Base-by-base conservation (phyloP, 495 filamentous ascomycete species). In the Neurospora tetrasperma region DNA sequence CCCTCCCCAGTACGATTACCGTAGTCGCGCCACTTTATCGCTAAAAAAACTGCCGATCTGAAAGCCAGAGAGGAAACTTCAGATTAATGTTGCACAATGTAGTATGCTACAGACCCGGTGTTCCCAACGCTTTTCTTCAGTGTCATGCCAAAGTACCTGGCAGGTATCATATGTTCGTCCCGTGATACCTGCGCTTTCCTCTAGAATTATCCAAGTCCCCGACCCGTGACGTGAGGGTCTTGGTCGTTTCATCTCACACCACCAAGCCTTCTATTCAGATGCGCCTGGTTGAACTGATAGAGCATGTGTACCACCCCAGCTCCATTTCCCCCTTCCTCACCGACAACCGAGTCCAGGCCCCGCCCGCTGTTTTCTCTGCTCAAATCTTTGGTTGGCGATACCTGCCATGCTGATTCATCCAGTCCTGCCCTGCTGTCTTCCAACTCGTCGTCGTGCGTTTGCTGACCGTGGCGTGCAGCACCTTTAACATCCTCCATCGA, bases 241-340 rank as follows among this genome's bases (percentile, higher is more conserved):
- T 31, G 23, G 7, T 31, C n/a, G 12, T 31, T 23, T 80, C 75
- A 85, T 74, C 83, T 76, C 71, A 84, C 78, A 0, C 82, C 83
- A 42, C 83, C 76, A n/a, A 78, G 78, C 43, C 78, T 73, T 16
- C 80, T 78, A 41, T 92, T 91, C 71, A 89, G 88, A 78, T 94
- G 92, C 71, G 88, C 92, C 82, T 91, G 94, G 79, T 94, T 92
- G 80, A 97, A 97, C 79, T 98, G 92, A 78, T 94, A 93, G 66
- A 99, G 87, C 81, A 98, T 82, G 3, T 92, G 92, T 72, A 99
- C 84, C 12, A 99, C 96, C 31, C 91, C 92, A 2, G 87, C 82
- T 4, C 72, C 74, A 14, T 38, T n/a, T 14, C 10, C 20, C 16
- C 35, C n/a, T 10, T 68, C 70, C 23, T 78, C 76, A 2, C 74